phyloP scores from a whole-genome alignment of 2,329 filamentous ascomycete genomes.

The Aspergillus persii region DNA sequence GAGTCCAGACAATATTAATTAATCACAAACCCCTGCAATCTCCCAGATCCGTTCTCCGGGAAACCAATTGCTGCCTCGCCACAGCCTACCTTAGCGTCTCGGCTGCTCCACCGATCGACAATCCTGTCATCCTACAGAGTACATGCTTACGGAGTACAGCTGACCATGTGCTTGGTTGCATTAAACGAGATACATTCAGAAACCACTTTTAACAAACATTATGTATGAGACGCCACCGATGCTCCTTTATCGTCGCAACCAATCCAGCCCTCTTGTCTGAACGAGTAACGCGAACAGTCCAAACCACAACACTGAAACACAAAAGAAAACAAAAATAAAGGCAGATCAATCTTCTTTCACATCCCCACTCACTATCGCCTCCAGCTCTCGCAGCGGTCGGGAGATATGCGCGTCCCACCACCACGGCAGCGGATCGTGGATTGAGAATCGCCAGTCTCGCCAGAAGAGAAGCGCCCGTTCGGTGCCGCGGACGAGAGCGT shows the following conservation, averaged over 20 bases:
- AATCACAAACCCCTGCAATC: too few relatives aligned
- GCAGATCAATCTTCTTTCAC: background rate
- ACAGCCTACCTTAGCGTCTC: too few relatives aligned
- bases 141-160: background rate
- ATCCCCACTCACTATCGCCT: background rate
- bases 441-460: conserved; percentile 55
- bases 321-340: background rate
- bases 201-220: too few relatives aligned
- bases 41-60: too few relatives aligned
- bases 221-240: background rate
- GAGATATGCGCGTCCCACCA: conserved; percentile 59
- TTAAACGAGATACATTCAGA: too few relatives aligned
- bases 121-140: too few relatives aligned
- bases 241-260: background rate
- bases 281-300: too few relatives aligned
- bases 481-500: conserved; percentile 21
- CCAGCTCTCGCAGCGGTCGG: conserved; percentile 45
- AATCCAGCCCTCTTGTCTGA: too few relatives aligned
- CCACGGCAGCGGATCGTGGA: conserved; percentile 57
- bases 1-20: too few relatives aligned
- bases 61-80: too few relatives aligned
- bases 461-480: conserved; percentile 46
- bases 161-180: too few relatives aligned
- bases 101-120: too few relatives aligned
- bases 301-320: background rate